Evolutionary conservation across 306 rosid genomes (phyloP).

Genomic region (Sindora glabra): DNA sequence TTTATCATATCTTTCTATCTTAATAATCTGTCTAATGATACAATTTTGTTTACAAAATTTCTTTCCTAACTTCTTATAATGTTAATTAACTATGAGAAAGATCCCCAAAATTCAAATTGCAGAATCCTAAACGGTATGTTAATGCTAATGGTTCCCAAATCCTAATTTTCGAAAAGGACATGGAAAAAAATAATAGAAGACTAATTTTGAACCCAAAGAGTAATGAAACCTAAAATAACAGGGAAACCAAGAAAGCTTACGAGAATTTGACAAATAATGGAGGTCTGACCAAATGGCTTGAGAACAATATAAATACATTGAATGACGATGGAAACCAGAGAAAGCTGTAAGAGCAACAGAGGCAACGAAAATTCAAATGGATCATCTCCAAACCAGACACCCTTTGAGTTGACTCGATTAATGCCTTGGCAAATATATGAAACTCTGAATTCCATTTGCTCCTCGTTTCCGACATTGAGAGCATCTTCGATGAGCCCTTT

Average conservation of each 20-base stretch:
- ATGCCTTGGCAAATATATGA: conserved; percentile 25
- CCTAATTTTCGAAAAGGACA: not conserved
- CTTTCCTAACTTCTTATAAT: not conserved
- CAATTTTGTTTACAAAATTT: not conserved
- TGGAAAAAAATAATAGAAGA: not conserved
- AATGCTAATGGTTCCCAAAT: not conserved
- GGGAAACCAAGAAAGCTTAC: conserved; percentile 18
- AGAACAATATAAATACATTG: conserved; percentile 27
- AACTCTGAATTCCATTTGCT: not conserved
- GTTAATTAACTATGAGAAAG: not conserved
- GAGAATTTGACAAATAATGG: conserved; percentile 48
- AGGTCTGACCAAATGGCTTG: conserved; percentile 55
- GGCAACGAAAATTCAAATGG: conserved; percentile 39
- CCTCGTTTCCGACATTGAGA: not conserved
- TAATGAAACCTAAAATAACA: not conserved
- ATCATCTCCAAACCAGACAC: conserved; percentile 45
- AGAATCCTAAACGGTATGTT: not conserved
- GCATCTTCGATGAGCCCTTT: not conserved
- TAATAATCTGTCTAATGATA: too few relatives aligned
- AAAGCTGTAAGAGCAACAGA: conserved; percentile 42
- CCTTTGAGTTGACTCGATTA: conserved; percentile 26
- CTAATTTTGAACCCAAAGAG: not conserved
- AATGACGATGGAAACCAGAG: conserved; percentile 39
- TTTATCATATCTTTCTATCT: too few relatives aligned
- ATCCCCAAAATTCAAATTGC: not conserved